Conservation (phyloP, 768 basidiomycete species). For the Naganishia antarctica region DNA sequence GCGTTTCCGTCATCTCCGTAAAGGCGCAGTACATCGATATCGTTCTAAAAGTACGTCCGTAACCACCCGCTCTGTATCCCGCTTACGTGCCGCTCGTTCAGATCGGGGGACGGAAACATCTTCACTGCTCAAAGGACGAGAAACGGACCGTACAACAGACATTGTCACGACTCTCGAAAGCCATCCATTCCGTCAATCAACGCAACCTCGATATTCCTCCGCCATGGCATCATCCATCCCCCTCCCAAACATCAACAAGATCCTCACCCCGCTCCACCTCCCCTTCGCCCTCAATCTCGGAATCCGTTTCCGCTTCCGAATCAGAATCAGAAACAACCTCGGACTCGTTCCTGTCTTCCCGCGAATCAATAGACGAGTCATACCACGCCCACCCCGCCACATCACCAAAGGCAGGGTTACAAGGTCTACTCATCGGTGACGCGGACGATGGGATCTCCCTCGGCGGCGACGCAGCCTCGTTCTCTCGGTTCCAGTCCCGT, state of each 20-base stretch:
- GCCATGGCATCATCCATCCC: background rate
- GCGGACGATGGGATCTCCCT: conserved; percentile 9
- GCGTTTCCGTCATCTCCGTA: too few relatives aligned
- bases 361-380: conserved; percentile 8
- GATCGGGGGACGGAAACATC: too few relatives aligned
- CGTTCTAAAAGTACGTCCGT: too few relatives aligned
- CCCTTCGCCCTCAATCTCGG: background rate
- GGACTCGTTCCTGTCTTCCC: conserved; percentile 1
- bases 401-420: background rate
- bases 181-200: too few relatives aligned
- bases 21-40: too few relatives aligned
- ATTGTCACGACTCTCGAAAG: too few relatives aligned
- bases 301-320: background rate
- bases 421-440: background rate
- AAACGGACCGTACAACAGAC: too few relatives aligned
- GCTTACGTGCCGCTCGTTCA: too few relatives aligned
- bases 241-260: background rate
- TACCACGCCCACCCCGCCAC: too few relatives aligned
- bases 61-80: too few relatives aligned
- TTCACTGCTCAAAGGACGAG: too few relatives aligned
- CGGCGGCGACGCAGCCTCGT: conserved; percentile 9
- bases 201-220: too few relatives aligned
- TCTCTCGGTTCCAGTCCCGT: background rate
- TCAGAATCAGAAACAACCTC: conserved; percentile 4
- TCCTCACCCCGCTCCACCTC: background rate